These are phyloP conservation scores for Passiflora organensis DNA, from an alignment of 345 rosid genomes.

Conservation along the genomic window DNA sequence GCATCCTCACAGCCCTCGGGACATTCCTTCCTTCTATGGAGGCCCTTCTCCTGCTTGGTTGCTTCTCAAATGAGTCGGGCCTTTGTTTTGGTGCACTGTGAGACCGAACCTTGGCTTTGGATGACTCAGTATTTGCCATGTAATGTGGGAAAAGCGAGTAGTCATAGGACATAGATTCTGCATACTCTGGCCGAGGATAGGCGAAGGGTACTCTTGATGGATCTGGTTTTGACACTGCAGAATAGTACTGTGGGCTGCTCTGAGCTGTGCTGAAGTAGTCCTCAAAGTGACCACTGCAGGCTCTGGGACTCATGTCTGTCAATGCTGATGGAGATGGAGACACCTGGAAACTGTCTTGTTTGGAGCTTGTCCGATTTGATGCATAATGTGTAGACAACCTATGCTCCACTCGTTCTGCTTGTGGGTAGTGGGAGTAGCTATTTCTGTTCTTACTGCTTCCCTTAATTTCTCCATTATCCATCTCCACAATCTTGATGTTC, in stretches of 20 bases:
- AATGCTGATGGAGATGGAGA: constrained; percentile 64
- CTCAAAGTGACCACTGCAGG: constrained; percentile 70
- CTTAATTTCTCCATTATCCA: constrained; percentile 51
- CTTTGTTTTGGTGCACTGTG: constrained; percentile 35
- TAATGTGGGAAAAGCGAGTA: constrained; percentile 52
- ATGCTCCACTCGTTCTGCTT: constrained; percentile 26
- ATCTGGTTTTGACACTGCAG: constrained; percentile 58
- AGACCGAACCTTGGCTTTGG: constrained; percentile 18
- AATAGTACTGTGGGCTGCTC: constrained; percentile 63
- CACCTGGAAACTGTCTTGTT: constrained; percentile 29
- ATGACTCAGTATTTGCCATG: constrained; percentile 31
- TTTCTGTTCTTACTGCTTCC: constrained; percentile 37
- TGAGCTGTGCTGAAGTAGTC: constrained; percentile 57
- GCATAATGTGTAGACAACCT: constrained; percentile 32
- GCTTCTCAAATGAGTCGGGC: constrained; percentile 68
- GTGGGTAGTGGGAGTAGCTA: constrained; percentile 35
- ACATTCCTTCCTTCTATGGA: constrained; percentile 74
- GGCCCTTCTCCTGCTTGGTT: constrained; percentile 50
- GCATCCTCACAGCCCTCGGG: constrained; percentile 74
- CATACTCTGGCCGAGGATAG: constrained; percentile 33
- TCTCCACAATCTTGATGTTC: constrained; percentile 75
- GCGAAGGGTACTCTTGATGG: constrained; percentile 38
- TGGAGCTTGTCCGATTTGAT: constrained; percentile 17
- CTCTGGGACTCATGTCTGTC: constrained; percentile 71
- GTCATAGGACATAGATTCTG: constrained; percentile 43